A percentile compares a stretch with the other conserved stretches of the same genome.
These are phyloP conservation scores for Corynascus novoguineensis DNA, from an alignment of 495 filamentous ascomycete species.

Conservation along the genomic window DNA sequence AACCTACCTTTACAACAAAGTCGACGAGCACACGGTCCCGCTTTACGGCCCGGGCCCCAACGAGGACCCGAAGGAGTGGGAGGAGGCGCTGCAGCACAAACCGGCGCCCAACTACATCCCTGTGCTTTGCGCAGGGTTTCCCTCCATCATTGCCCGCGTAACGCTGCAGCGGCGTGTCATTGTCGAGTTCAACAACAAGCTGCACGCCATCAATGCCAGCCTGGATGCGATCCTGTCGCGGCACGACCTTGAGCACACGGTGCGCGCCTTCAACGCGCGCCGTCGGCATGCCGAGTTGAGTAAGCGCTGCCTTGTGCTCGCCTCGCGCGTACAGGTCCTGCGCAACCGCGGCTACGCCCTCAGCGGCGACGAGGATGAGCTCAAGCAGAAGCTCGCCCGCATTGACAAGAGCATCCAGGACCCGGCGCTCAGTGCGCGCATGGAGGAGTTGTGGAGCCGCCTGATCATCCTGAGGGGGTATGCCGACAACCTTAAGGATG, in stretches of 20 bases:
- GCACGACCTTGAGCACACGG: constrained; percentile 75
- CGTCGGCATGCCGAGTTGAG: constrained; percentile 74
- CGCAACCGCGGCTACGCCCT: constrained; percentile 89
- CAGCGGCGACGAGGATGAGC: constrained; percentile 81
- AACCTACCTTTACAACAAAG: constrained; percentile 90
- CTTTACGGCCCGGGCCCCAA: constrained; percentile 71
- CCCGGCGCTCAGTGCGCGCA: constrained; percentile 72
- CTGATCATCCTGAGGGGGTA: constrained; percentile 80
- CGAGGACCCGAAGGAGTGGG: constrained; percentile 84
- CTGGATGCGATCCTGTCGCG: constrained; percentile 71
- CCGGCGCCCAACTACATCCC: constrained; percentile 73
- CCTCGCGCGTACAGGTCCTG: constrained; percentile 86
- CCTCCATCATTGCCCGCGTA: constrained; percentile 66
- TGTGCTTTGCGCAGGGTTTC: constrained; percentile 53
- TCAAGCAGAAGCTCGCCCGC: constrained; percentile 73
- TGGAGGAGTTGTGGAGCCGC: constrained; percentile 95
- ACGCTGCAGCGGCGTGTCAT: constrained; percentile 70
- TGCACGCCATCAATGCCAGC: constrained; percentile 86
- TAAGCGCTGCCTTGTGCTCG: constrained; percentile 75
- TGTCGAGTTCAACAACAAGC: constrained; percentile 63
- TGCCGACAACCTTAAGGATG: constrained; percentile 68
- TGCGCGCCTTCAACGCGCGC: constrained; percentile 72
- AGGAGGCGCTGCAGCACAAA: constrained; percentile 81
- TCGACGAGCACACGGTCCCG: constrained; percentile 68
- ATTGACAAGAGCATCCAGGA: constrained; percentile 76